Evolutionary conservation across 345 rosid species (phyloP).

Genomic region (Gossypium raimondii): DNA sequence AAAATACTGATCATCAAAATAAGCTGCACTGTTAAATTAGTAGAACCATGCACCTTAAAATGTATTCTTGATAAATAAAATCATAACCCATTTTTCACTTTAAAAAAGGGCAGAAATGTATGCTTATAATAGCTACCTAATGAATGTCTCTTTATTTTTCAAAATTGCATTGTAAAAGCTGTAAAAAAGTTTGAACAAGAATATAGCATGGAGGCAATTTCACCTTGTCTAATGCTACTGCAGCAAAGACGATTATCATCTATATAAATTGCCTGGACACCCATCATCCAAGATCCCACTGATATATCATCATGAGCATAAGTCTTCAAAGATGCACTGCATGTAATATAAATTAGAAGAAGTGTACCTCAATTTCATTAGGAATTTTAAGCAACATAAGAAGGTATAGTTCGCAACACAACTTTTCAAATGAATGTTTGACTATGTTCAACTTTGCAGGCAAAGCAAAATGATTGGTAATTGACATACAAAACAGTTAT

Average conservation of each 20-base stretch:
- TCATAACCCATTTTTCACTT: constrained; percentile 29
- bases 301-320: constrained; percentile 84
- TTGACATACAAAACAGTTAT: neutral
- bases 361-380: neutral
- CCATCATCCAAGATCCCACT: constrained; percentile 97
- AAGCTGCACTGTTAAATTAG: neutral
- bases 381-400: neutral
- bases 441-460: neutral
- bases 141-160: no score
- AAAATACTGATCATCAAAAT: no score
- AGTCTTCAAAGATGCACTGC: constrained; percentile 88
- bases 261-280: constrained; percentile 76
- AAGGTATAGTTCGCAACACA: neutral
- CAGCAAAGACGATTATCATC: constrained; percentile 37
- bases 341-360: constrained; percentile 4
- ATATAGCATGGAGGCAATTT: neutral
- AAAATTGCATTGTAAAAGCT: neutral
- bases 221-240: no score
- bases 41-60: neutral
- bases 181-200: neutral
- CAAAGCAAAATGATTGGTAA: neutral
- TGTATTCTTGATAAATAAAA: neutral
- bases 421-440: neutral
- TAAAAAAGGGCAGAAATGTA: no score
- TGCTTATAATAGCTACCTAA: no score